phyloP scores from a whole-genome alignment of 2,329 filamentous ascomycete species.

The Penicillium sp. region DNA sequence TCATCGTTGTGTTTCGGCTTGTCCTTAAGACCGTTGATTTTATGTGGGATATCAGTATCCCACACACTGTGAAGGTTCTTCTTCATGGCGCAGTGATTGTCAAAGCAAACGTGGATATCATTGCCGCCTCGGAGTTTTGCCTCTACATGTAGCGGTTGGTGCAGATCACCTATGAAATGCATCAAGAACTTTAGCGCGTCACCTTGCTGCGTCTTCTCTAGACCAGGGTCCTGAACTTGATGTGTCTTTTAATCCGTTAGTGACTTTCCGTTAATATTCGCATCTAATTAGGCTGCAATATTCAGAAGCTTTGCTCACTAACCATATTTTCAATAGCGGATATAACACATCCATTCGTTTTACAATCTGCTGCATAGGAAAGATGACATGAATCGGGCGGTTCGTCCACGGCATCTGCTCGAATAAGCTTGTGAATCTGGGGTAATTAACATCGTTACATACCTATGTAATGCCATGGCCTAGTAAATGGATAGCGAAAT shows the following conservation, averaged over 20 bases:
- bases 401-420: slow-evolving; percentile 2
- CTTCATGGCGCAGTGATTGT: slow-evolving; percentile 7
- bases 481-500: slow-evolving; percentile 2
- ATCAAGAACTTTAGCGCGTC: slow-evolving; percentile 19
- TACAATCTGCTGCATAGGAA: slow-evolving; percentile 10
- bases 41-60: slow-evolving; percentile 23
- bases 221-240: slow-evolving; percentile 2
- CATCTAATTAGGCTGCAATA: not conserved
- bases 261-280: not conserved
- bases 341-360: slow-evolving; percentile 8
- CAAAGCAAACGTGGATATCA: slow-evolving; percentile 16
- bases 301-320: not conserved
- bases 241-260: slow-evolving; percentile 5
- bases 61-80: slow-evolving; percentile 21
- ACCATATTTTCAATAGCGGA: slow-evolving; percentile 19
- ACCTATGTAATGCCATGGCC: slow-evolving; percentile 16
- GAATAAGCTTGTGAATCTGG: slow-evolving; percentile 3
- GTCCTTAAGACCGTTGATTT: slow-evolving; percentile 18
- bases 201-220: slow-evolving; percentile 7
- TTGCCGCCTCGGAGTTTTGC: slow-evolving; percentile 12
- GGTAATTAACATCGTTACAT: slow-evolving; percentile 3
- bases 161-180: slow-evolving; percentile 22
- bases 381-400: slow-evolving; percentile 2
- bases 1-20: slow-evolving; percentile 14
- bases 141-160: slow-evolving; percentile 20